A percentile compares a stretch with the other conserved stretches of the same genome.
Conservation (phyloP, 2,329 filamentous ascomycete species). For the Monosporascus sp. region DNA sequence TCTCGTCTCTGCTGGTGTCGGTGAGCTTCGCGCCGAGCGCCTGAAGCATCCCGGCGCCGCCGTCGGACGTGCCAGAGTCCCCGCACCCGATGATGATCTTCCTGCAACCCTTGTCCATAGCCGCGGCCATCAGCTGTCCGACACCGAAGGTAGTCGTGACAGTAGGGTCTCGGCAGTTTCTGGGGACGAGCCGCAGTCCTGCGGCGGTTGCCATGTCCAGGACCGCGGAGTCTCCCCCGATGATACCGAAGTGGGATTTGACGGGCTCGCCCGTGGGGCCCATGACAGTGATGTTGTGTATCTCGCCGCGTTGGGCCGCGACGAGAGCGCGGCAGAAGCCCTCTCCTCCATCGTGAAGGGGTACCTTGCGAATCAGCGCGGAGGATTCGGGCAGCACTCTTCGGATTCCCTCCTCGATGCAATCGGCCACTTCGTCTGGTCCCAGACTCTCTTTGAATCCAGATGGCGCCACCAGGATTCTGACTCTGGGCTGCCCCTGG, state of each 20-base stretch:
- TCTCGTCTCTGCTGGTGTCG: constrained; percentile 29
- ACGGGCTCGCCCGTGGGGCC: constrained; percentile 40
- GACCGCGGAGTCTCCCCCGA: constrained; percentile 35
- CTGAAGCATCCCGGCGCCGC: constrained; percentile 49
- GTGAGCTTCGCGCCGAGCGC: constrained; percentile 43
- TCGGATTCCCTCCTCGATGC: constrained; percentile 44
- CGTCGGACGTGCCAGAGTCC: constrained; percentile 50
- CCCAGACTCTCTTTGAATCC: constrained; percentile 51
- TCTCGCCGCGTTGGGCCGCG: constrained; percentile 34
- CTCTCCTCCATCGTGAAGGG: constrained; percentile 49
- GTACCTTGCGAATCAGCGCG: constrained; percentile 37
- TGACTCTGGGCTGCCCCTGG: too few relatives aligned
- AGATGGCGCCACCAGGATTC: constrained; percentile 45
- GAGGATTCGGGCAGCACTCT: constrained; percentile 37
- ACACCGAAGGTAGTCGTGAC: constrained; percentile 48
- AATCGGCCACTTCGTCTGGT: constrained; percentile 43
- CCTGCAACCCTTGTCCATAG: constrained; percentile 39
- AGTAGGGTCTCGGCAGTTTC: constrained; percentile 38
- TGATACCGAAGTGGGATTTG: constrained; percentile 41
- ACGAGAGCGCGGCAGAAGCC: constrained; percentile 45
- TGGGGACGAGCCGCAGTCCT: constrained; percentile 44
- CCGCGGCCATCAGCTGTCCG: constrained; percentile 41
- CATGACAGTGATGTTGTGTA: constrained; percentile 33
- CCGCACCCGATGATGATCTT: constrained; percentile 48
- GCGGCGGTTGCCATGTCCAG: constrained; percentile 51